Evolutionary conservation across 2,329 filamentous ascomycete species (phyloP).

Genomic region (Colletotrichum gloeosporioides): DNA sequence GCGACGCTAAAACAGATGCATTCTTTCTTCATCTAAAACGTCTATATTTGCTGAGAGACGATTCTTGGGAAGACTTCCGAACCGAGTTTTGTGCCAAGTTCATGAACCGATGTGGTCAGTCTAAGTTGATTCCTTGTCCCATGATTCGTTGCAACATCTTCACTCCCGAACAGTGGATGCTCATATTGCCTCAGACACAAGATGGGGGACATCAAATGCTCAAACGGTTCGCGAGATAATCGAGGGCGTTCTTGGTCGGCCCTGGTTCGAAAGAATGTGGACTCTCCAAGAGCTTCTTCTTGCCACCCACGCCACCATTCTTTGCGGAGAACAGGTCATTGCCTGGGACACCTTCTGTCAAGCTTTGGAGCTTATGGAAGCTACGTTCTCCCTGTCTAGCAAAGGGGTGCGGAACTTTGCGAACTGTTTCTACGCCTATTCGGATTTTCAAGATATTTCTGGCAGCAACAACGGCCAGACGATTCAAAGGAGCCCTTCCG

Average conservation of each 20-base stretch:
- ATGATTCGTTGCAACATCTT: neutral
- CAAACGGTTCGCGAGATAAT: neutral
- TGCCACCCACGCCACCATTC: neutral
- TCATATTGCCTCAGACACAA: neutral
- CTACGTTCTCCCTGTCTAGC: neutral
- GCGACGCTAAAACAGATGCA: neutral
- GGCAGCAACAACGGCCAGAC: neutral
- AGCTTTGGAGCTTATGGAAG: neutral
- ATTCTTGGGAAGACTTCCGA: neutral
- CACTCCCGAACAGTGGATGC: neutral
- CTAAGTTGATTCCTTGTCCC: neutral
- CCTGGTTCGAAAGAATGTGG: neutral
- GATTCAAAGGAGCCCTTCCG: neutral
- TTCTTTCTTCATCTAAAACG: neutral
- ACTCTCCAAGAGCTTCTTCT: neutral
- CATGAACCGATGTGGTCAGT: neutral
- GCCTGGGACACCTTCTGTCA: neutral
- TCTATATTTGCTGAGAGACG: neutral
- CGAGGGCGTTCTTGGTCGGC: neutral
- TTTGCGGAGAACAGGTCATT: neutral
- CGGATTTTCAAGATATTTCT: neutral
- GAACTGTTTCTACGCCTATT: neutral
- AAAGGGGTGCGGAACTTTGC: neutral
- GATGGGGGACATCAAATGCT: neutral
- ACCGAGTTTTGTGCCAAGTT: neutral